Conservation (phyloP, 176 grass and related monocot species). For the Carex cristatella region DNA sequence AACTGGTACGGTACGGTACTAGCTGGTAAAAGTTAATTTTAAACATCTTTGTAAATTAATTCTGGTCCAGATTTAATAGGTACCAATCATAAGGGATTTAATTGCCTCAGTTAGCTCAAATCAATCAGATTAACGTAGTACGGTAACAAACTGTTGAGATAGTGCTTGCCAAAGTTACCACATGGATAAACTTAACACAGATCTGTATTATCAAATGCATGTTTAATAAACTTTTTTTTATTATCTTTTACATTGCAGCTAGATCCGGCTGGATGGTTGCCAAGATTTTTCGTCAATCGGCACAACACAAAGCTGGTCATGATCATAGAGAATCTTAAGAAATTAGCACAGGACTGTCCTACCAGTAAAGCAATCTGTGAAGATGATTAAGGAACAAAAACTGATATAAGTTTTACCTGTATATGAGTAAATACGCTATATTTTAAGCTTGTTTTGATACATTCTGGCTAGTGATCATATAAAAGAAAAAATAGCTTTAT, state of each 20-base stretch:
- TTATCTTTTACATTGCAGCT: conserved; percentile 37
- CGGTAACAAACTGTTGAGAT: background rate
- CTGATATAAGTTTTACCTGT: background rate
- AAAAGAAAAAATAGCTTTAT: background rate
- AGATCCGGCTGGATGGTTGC: conserved; percentile 85
- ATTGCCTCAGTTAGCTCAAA: background rate
- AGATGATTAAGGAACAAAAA: conserved; percentile 9
- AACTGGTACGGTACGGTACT: background rate
- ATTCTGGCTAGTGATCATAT: background rate
- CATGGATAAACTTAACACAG: background rate
- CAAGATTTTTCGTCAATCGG: conserved; percentile 70
- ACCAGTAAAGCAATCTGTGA: conserved; percentile 15
- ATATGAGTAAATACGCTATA: conserved; percentile 31
- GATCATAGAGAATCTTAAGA: conserved; percentile 80
- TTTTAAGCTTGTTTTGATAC: conserved; percentile 9
- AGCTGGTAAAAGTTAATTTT: background rate
- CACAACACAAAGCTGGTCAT: conserved; percentile 91
- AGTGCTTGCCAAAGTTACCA: background rate
- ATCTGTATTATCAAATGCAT: background rate
- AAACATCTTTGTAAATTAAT: background rate
- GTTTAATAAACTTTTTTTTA: background rate
- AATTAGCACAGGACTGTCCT: conserved; percentile 43
- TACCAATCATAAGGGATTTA: background rate
- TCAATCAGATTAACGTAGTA: background rate
- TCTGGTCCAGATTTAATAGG: background rate